These are phyloP conservation scores for Emmonsia crescens DNA, from an alignment of 2,329 filamentous ascomycete genomes.

Conservation along the genomic window DNA sequence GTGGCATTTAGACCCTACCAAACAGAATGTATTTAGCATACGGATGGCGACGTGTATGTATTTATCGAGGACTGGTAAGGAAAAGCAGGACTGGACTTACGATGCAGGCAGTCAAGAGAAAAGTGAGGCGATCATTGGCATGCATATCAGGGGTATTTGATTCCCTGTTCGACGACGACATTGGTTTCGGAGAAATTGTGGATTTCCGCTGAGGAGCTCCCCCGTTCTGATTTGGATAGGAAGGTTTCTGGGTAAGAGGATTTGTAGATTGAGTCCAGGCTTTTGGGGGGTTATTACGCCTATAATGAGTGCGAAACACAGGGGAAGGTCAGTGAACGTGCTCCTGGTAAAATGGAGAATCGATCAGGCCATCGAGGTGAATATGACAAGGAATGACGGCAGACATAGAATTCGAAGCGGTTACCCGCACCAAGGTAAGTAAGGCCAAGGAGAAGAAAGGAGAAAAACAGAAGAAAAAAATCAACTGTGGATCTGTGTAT, in stretches of 20 bases:
- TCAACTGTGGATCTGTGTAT: not conserved
- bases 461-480: not conserved
- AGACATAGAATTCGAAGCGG: not conserved
- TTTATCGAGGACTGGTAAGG: not conserved
- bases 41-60: not conserved
- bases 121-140: constrained; percentile 49
- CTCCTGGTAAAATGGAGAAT: not conserved
- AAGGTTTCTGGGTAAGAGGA: constrained; percentile 48
- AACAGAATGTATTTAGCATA: constrained; percentile 6
- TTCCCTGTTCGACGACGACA: constrained; percentile 33
- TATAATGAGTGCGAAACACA: constrained; percentile 12
- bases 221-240: constrained; percentile 44
- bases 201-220: constrained; percentile 36
- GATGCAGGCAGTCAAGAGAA: constrained; percentile 48
- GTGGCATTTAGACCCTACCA: constrained; percentile 44
- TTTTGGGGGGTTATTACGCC: constrained; percentile 46
- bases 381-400: not conserved
- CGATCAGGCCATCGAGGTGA: not conserved
- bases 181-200: constrained; percentile 27
- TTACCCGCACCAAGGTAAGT: not conserved
- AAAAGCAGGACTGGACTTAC: constrained; percentile 34
- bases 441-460: not conserved
- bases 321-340: constrained; percentile 1
- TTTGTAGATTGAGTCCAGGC: constrained; percentile 53
- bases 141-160: constrained; percentile 46